These are phyloP conservation scores for Sedum album DNA, from an alignment of 164 flowering plant species.

Conservation along the genomic window DNA sequence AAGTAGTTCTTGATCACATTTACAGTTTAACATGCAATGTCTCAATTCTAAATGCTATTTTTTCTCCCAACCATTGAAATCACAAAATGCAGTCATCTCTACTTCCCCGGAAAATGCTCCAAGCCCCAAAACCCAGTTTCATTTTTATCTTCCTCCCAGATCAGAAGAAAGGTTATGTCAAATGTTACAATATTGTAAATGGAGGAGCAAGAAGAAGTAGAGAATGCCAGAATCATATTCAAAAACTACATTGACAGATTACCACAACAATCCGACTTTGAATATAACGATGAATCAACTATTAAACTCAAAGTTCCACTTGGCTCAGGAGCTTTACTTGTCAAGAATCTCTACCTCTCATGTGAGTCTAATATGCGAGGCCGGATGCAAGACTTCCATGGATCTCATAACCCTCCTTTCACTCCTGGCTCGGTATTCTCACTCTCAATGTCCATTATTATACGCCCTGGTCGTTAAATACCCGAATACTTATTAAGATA, in stretches of 20 bases:
- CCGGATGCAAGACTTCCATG: slow-evolving; percentile 34
- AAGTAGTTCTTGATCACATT: no score
- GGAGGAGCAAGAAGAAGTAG: slow-evolving; percentile 9
- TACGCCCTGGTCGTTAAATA: not conserved
- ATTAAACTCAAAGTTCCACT: slow-evolving; percentile 22
- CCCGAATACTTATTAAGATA: not conserved
- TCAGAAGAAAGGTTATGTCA: not conserved
- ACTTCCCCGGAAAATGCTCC: not conserved
- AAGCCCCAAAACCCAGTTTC: not conserved
- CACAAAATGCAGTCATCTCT: not conserved
- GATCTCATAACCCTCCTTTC: slow-evolving; percentile 41
- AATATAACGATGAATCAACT: slow-evolving; percentile 13
- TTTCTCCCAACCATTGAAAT: not conserved
- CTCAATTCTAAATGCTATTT: not conserved
- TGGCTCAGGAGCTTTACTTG: slow-evolving; percentile 33
- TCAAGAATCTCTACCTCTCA: slow-evolving; percentile 55
- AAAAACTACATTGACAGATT: slow-evolving; percentile 22
- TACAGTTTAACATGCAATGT: no score
- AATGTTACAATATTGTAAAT: not conserved
- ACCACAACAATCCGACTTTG: slow-evolving; percentile 32
- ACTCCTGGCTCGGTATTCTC: slow-evolving; percentile 42
- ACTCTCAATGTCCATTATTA: not conserved
- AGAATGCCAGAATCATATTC: slow-evolving; percentile 34
- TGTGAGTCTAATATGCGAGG: slow-evolving; percentile 61
- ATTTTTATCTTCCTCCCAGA: not conserved